phyloP scores from a whole-genome alignment of 164 flowering plant genomes.

The Aristolochia californica region DNA sequence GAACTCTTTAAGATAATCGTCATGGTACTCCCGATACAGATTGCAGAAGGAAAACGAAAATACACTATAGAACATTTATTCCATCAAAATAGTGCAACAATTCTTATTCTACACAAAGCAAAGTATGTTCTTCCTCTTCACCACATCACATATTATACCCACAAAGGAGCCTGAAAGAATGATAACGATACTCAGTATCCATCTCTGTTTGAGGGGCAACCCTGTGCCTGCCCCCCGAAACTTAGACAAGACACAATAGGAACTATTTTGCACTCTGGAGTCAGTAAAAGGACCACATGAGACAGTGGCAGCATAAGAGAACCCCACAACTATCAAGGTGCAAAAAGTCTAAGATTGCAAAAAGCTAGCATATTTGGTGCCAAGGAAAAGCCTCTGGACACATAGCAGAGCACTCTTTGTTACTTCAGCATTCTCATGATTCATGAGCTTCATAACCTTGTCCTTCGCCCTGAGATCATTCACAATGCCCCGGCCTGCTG shows the following conservation, averaged over 20 bases:
- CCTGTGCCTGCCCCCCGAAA: background rate
- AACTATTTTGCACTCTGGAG: background rate
- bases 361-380: slow-evolving; percentile 95
- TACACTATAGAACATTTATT: background rate
- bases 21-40: too few relatives aligned
- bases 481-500: slow-evolving; percentile 74
- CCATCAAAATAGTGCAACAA: background rate
- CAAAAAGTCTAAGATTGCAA: slow-evolving; percentile 44
- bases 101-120: background rate
- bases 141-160: background rate
- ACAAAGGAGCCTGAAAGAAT: background rate
- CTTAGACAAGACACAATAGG: background rate
- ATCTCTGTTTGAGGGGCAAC: background rate
- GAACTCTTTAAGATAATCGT: too few relatives aligned
- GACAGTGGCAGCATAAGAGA: too few relatives aligned
- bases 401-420: slow-evolving; percentile 87
- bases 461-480: slow-evolving; percentile 87
- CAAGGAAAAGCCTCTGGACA: slow-evolving; percentile 89
- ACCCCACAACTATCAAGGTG: background rate
- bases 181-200: background rate
- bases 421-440: slow-evolving; percentile 81
- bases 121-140: background rate
- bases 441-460: slow-evolving; percentile 88
- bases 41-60: too few relatives aligned
- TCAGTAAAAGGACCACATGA: background rate